Evolutionary conservation across 116 monocot genomes (phyloP).

Genomic region (Posidonia oceanica): DNA sequence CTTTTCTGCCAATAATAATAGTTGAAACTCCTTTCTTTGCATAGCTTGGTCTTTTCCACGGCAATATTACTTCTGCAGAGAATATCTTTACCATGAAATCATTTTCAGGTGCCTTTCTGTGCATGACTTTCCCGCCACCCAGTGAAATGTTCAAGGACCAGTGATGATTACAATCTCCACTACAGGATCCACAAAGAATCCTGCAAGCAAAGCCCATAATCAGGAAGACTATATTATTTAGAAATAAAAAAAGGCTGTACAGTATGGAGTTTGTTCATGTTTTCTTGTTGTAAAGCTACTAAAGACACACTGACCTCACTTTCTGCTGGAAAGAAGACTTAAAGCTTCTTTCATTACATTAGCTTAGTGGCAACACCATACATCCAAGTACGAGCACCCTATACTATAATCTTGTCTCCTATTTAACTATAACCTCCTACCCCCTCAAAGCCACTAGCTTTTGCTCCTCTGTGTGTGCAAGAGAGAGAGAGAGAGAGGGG

Average conservation of each 20-base stretch:
- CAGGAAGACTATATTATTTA: not conserved
- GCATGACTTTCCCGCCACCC: not conserved
- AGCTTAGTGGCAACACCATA: constrained; percentile 1
- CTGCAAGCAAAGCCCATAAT: constrained; percentile 7
- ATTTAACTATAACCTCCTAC: constrained; percentile 3
- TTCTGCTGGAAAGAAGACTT: constrained; percentile 6
- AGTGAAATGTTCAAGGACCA: not conserved
- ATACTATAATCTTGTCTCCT: not conserved
- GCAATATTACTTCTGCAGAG: not conserved
- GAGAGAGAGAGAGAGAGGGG: not conserved
- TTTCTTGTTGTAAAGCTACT: constrained; percentile 4
- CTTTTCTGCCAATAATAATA: no score
- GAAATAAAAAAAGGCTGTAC: not conserved
- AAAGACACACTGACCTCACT: not conserved
- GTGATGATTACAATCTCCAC: constrained; percentile 5
- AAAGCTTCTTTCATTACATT: not conserved
- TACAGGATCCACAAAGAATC: not conserved
- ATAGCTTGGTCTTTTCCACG: no score
- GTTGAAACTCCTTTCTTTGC: no score
- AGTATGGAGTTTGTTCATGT: not conserved
- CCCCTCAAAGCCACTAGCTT: not conserved
- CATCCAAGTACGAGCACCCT: not conserved
- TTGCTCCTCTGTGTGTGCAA: not conserved
- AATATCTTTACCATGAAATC: not conserved
- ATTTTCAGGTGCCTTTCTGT: not conserved